These are phyloP conservation scores for Spirogloea muscicola DNA, from an alignment of 139 green algal species.

Conservation along the genomic window DNA sequence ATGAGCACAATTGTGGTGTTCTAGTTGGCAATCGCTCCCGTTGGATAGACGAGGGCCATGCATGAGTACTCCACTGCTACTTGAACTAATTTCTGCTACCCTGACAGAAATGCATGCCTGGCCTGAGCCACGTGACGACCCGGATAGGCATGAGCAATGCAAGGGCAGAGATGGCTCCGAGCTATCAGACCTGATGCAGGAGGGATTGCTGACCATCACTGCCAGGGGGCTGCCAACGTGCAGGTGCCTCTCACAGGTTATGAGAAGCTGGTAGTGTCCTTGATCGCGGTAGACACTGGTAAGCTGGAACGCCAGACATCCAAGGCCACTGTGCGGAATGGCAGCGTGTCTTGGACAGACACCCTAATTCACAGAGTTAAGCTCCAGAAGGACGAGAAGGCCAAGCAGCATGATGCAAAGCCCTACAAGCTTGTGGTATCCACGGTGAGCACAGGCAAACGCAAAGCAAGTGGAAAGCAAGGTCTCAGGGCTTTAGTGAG, in stretches of 20 bases:
- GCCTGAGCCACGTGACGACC: too few species aligned
- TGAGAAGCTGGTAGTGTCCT: constrained; percentile 35
- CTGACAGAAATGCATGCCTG: too few species aligned
- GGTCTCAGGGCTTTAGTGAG: too few species aligned
- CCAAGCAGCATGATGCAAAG: constrained; percentile 13
- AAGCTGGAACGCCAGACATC: constrained; percentile 23
- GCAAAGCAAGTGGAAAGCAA: too few species aligned
- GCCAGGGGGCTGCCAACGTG: neutral
- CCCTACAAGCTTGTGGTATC: constrained; percentile 24
- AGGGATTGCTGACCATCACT: neutral
- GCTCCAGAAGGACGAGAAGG: constrained; percentile 18
- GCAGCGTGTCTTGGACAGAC: constrained; percentile 33
- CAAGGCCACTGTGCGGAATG: neutral
- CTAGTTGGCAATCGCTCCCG: neutral
- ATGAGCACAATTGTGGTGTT: constrained; percentile 1
- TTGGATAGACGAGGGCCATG: neutral
- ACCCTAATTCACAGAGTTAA: constrained; percentile 23
- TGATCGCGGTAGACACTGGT: constrained; percentile 34
- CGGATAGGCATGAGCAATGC: too few species aligned
- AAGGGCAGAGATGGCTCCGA: too few species aligned
- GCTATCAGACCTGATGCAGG: too few species aligned
- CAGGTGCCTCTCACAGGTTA: constrained; percentile 28
- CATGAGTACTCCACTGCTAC: neutral
- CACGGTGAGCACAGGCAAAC: constrained; percentile 30
- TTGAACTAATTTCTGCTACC: too few species aligned